Conservation (phyloP, 2,329 filamentous ascomycete species). For the Tolypocladium endophyticum region DNA sequence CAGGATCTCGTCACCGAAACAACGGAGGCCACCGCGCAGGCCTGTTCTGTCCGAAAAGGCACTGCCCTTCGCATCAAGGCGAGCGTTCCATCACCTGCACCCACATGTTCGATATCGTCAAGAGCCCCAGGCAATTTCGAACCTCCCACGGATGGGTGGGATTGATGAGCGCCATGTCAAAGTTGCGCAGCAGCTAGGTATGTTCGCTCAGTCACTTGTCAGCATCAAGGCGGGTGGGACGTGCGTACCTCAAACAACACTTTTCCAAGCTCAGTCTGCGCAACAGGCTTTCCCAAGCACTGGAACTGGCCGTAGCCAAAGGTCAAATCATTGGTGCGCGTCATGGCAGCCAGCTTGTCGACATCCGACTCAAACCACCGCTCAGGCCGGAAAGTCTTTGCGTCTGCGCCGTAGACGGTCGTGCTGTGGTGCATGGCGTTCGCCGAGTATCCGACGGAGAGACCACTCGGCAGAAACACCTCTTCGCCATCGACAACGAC, state of each 20-base stretch:
- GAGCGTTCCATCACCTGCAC: conserved; percentile 15
- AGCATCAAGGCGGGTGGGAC: neutral
- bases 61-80: neutral
- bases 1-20: neutral
- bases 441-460: conserved; percentile 16
- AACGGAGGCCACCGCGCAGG: neutral
- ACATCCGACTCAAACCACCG: conserved; percentile 22
- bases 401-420: conserved; percentile 20
- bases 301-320: conserved; percentile 28
- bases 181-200: conserved; percentile 20
- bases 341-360: conserved; percentile 17
- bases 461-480: conserved; percentile 17
- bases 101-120: conserved; percentile 21
- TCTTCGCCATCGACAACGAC: conserved; percentile 26
- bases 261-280: conserved; percentile 25
- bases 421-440: conserved; percentile 18
- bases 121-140: conserved; percentile 15
- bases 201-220: neutral
- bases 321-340: conserved; percentile 20
- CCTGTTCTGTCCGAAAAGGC: neutral
- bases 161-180: conserved; percentile 16
- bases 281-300: conserved; percentile 26
- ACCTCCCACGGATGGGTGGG: conserved; percentile 15
- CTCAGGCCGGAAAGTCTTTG: conserved; percentile 17
- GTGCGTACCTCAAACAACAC: conserved; percentile 28